Evolutionary conservation across 1,139 yeast genomes (phyloP).

Genomic region (Geotrichum bryndzae): DNA sequence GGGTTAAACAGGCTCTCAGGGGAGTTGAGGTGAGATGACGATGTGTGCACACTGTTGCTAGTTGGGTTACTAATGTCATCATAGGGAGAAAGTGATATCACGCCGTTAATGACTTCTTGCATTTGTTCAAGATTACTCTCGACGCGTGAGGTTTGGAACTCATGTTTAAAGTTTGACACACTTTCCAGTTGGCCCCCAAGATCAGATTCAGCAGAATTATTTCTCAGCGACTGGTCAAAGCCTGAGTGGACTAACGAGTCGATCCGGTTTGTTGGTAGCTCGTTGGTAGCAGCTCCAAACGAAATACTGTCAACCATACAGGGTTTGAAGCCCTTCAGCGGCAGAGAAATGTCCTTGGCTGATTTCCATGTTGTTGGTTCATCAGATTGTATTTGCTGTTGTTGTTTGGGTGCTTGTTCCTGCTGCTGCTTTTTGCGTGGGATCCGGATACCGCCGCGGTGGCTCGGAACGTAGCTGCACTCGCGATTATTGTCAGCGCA

Average conservation of each 20-base stretch:
- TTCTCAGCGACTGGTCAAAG: neutral
- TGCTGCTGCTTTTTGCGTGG: constrained; percentile 14
- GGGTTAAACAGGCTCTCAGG: neutral
- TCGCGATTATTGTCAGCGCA: constrained; percentile 15
- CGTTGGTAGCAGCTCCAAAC: neutral
- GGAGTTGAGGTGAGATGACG: constrained; percentile 1
- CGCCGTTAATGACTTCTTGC: constrained; percentile 17
- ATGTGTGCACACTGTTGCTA: constrained; percentile 2
- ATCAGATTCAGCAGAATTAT: neutral
- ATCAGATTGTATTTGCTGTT: neutral
- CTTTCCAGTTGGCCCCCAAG: neutral
- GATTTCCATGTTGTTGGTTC: neutral
- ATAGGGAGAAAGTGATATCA: constrained; percentile 16
- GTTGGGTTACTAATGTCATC: neutral
- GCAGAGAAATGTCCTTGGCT: neutral
- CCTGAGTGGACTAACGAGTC: neutral
- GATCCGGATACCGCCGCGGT: constrained; percentile 19
- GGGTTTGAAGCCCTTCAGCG: neutral
- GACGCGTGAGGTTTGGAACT: neutral
- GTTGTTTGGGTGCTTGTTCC: neutral
- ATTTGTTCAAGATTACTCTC: constrained; percentile 1
- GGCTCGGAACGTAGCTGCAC: constrained; percentile 17
- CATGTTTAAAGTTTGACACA: neutral
- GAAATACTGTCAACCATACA: constrained; percentile 2
- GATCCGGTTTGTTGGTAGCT: neutral